Evolutionary conservation across 169 alveolate genomes (phyloP).

Genomic region (Eimeria sp.): DNA sequence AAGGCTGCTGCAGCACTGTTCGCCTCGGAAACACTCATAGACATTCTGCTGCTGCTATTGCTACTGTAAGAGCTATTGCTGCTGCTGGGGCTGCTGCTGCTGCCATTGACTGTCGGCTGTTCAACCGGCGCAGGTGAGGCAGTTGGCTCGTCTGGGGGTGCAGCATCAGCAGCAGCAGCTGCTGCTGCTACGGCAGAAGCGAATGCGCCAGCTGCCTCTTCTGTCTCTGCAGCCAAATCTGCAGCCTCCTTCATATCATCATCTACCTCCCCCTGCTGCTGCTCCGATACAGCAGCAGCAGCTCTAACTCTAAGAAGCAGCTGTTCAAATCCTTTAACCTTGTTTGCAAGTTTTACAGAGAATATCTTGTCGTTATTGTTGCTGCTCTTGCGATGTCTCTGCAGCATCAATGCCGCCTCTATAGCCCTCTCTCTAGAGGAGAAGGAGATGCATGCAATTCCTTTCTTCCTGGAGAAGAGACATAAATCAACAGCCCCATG

Average conservation of each 20-base stretch:
- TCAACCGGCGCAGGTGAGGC: not conserved
- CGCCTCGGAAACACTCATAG: not conserved
- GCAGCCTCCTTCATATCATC: conserved; percentile 11
- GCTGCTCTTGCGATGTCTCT: conserved; percentile 14
- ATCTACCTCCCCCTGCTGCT: conserved; percentile 9
- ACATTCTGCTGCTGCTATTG: conserved; percentile 24
- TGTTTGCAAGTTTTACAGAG: conserved; percentile 24
- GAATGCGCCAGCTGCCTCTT: conserved; percentile 61
- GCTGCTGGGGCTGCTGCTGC: conserved; percentile 23
- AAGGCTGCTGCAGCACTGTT: conserved; percentile 51
- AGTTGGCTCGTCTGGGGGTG: not conserved
- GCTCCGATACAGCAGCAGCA: conserved; percentile 35
- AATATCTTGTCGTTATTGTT: not conserved
- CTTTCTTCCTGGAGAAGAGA: not conserved
- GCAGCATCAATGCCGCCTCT: conserved; percentile 72
- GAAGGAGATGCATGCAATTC: conserved; percentile 71
- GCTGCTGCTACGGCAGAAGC: conserved; percentile 72
- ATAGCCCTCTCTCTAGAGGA: conserved; percentile 72
- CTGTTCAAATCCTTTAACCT: not conserved
- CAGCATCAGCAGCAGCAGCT: conserved; percentile 17
- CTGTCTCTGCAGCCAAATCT: conserved; percentile 30
- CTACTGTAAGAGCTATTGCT: conserved; percentile 37
- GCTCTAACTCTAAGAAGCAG: not conserved
- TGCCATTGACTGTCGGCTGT: not conserved
- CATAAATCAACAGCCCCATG: conserved; percentile 73